Evolutionary conservation across 2,329 filamentous ascomycete genomes (phyloP), one percentile per base, ranked within the genome.

Genomic region (Magnaporthiopsis incrustans): DNA sequence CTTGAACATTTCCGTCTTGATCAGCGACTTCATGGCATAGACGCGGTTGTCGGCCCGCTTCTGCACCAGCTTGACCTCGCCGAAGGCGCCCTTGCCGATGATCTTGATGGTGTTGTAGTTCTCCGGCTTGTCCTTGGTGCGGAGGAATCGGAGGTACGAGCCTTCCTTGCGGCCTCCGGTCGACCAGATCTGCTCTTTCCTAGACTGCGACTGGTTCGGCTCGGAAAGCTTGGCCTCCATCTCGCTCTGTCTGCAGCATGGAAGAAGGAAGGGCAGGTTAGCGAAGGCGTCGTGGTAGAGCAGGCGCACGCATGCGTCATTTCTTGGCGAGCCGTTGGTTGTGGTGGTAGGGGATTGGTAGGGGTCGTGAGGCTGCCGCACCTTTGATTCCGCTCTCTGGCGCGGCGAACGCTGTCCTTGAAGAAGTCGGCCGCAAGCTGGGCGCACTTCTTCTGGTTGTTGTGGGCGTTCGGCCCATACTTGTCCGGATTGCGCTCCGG

Each of bases 1-100:
- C 80, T 97, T 97, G 81, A 97, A 97, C 95, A 99, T 99, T 78
- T 99, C 95, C 61, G 92, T 92, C 82, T 99, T 99, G 77, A 99
- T 92, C 69, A 99, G 82, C 59, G 94, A 98, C 81, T 99, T 99
- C 82, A 99, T 89, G 66, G 95, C 95, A 72, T 98, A 99, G 68
- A 99, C 93, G 78, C 97, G 97, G 77, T 91, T 92, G 72, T 98
- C 95, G 63, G 91, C 88, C 83, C 93, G 97, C 79, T 96, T 91
- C 79, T 97, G 93, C 65, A 99, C 95, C 67, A 99, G 84, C 79
- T 97, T 96, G 71, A 99, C 95, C 77, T 99, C 95, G 75, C 95
- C 95, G 73, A 99, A 99, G 18, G 95, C 95, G 77, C 95, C 95
- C 82, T 99, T 99, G 73, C 95, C 95, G 71, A 99, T 99, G 70